These are phyloP conservation scores for Coemansia sp. DNA, from an alignment of 192 early-diverging fungal species.

Conservation along the genomic window DNA sequence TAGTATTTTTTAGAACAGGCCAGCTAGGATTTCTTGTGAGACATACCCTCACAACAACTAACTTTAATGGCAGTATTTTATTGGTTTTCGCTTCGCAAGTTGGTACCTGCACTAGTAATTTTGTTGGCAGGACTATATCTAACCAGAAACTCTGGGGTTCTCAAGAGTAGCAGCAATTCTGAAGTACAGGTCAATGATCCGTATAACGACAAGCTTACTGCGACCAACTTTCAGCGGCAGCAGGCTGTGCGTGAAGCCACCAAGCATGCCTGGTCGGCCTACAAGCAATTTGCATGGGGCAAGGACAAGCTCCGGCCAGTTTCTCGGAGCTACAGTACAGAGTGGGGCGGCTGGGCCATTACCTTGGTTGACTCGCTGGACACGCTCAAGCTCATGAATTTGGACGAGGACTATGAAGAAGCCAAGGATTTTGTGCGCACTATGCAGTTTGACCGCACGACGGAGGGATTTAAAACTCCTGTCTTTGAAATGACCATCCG, in stretches of 20 bases:
- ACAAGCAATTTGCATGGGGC: slow-evolving; percentile 35
- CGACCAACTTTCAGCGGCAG: slow-evolving; percentile 25
- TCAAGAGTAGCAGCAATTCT: too few relatives aligned
- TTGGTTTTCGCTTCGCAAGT: too few relatives aligned
- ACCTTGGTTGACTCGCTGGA: slow-evolving; percentile 84
- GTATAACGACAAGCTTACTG: slow-evolving; percentile 1
- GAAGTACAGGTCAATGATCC: too few relatives aligned
- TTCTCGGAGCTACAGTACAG: slow-evolving; percentile 7
- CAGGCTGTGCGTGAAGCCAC: slow-evolving; percentile 35
- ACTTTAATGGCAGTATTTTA: too few relatives aligned
- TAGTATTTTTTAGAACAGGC: too few relatives aligned
- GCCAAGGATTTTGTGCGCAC: slow-evolving; percentile 61
- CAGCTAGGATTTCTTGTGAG: too few relatives aligned
- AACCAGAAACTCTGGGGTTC: too few relatives aligned
- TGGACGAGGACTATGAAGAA: slow-evolving; percentile 67
- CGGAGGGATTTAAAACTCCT: background rate
- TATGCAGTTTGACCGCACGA: slow-evolving; percentile 50
- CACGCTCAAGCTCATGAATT: slow-evolving; percentile 74
- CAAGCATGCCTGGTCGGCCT: slow-evolving; percentile 47
- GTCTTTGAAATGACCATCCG: slow-evolving; percentile 85
- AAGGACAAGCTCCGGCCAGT: slow-evolving; percentile 48
- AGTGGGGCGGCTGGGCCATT: slow-evolving; percentile 69
- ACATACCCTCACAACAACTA: too few relatives aligned
- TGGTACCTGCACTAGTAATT: too few relatives aligned
- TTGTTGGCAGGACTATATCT: too few relatives aligned